Conservation (phyloP, 78 protist species). For the Trichosphaerium sp. region DNA sequence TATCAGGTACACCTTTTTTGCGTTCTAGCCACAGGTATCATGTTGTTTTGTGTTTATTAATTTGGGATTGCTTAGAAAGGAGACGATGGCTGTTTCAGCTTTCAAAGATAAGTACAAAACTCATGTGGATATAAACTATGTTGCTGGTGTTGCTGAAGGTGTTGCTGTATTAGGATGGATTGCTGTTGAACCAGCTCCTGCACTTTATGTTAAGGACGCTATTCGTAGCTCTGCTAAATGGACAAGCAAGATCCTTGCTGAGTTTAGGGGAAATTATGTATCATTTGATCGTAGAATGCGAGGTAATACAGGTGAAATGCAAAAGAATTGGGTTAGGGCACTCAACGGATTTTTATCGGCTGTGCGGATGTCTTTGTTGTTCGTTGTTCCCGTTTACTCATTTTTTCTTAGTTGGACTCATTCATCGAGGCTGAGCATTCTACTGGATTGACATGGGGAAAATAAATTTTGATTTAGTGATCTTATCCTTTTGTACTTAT, state of each 20-base stretch:
- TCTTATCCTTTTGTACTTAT: too few species aligned
- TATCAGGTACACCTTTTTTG: too few species aligned
- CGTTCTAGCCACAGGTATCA: too few species aligned
- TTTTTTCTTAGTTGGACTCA: conserved; percentile 40
- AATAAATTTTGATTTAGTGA: too few species aligned
- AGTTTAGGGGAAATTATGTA: conserved; percentile 37
- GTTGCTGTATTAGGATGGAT: conserved; percentile 53
- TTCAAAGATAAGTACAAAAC: conserved; percentile 21
- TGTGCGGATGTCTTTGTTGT: too few species aligned
- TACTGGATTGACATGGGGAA: conserved; percentile 59
- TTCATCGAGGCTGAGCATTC: conserved; percentile 51
- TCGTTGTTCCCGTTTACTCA: too few species aligned
- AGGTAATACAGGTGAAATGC: conserved; percentile 22
- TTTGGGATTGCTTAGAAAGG: too few species aligned
- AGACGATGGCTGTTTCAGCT: too few species aligned
- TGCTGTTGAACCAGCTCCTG: conserved; percentile 62
- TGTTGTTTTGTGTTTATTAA: too few species aligned
- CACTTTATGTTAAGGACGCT: conserved; percentile 47
- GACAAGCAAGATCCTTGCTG: conserved; percentile 51
- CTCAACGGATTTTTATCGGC: conserved; percentile 20
- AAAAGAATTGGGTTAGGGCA: conserved; percentile 37
- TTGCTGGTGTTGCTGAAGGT: conserved; percentile 45
- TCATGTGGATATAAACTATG: conserved; percentile 33
- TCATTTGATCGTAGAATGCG: conserved; percentile 1
- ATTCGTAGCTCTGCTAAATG: conserved; percentile 44